Conservation (phyloP, 164 flowering plant genomes). For the Nelumbo lutea region DNA sequence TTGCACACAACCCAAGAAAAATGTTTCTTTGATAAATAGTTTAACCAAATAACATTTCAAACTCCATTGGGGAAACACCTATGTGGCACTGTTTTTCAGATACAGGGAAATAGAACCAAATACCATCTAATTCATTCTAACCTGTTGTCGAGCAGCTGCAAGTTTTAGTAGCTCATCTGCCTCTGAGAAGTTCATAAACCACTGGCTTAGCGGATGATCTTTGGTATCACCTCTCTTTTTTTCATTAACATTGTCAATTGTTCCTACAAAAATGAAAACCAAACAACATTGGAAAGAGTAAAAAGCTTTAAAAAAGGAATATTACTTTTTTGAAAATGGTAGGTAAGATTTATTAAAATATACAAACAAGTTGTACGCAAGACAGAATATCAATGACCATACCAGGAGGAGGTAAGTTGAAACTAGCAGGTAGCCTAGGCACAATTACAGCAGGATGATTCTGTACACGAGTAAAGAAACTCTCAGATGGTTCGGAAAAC, state of each 20-base stretch:
- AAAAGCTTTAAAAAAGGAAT: background rate
- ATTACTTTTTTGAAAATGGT: too few species aligned
- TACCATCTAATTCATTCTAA: conserved; percentile 16
- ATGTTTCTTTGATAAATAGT: too few species aligned
- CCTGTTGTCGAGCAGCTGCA: conserved; percentile 87
- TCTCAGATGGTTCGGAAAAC: conserved; percentile 75
- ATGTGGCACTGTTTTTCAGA: background rate
- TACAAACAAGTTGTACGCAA: background rate
- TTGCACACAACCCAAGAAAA: background rate
- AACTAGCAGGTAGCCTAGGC: conserved; percentile 59
- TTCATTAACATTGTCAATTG: conserved; percentile 32
- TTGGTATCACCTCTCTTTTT: conserved; percentile 62
- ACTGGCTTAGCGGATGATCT: conserved; percentile 54
- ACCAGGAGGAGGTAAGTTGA: conserved; percentile 60
- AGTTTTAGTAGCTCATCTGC: conserved; percentile 84
- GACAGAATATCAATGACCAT: background rate
- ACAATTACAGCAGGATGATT: conserved; percentile 71
- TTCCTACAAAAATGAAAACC: conserved; percentile 20
- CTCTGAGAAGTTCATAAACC: conserved; percentile 84
- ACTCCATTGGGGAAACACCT: too few species aligned
- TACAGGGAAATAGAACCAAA: background rate
- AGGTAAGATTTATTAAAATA: background rate
- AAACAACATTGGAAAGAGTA: too few species aligned
- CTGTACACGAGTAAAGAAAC: conserved; percentile 62
- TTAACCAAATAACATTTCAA: too few species aligned